Conservation (phyloP, 2,329 filamentous ascomycete genomes). For the Aspergillus latus region DNA sequence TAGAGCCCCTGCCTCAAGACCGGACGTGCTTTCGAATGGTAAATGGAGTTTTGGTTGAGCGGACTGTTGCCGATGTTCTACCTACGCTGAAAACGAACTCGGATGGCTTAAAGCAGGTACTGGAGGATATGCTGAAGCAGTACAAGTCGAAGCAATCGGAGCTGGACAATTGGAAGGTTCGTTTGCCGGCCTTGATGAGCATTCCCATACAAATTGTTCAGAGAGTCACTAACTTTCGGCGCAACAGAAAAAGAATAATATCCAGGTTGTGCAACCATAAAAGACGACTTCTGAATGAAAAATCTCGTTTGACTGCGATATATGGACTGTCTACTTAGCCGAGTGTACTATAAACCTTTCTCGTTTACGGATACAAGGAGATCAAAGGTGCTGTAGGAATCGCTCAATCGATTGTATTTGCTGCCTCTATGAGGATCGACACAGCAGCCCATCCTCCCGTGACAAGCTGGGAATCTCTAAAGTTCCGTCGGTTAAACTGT, state of each 20-base stretch:
- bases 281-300: conserved; percentile 3
- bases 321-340: background rate
- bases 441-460: background rate
- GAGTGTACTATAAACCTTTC: conserved; percentile 7
- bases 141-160: conserved; percentile 94
- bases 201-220: too few species aligned
- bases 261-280: conserved; percentile 50
- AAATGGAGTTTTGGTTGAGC: conserved; percentile 92
- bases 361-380: background rate
- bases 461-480: background rate
- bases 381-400: conserved; percentile 2
- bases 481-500: background rate
- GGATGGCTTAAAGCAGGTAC: conserved; percentile 87
- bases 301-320: background rate
- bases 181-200: conserved; percentile 28
- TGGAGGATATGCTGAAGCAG: conserved; percentile 93
- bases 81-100: conserved; percentile 91
- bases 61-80: conserved; percentile 88
- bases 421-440: background rate
- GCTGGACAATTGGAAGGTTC: conserved; percentile 97
- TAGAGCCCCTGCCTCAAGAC: conserved; percentile 76
- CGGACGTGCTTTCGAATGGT: conserved; percentile 99
- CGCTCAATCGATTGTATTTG: background rate
- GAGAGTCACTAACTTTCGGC: conserved; percentile 4
- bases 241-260: conserved; percentile 51